phyloP scores from a whole-genome alignment of 2,329 filamentous ascomycete species.

The Aschersonia sp. region DNA sequence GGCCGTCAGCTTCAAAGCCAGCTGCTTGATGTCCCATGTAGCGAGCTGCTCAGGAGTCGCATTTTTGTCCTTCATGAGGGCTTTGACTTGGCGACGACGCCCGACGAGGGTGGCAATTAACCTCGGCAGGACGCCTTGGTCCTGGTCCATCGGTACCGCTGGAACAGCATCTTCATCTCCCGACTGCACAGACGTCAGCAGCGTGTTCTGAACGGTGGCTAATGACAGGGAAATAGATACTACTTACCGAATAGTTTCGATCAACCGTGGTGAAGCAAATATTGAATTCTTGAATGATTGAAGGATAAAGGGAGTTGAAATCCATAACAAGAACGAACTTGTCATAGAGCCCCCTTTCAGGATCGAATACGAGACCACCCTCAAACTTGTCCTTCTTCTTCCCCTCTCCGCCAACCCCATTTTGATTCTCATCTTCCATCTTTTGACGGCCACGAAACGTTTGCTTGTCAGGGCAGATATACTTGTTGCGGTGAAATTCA shows the following conservation, averaged over 20 bases:
- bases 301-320: slow-evolving; percentile 97
- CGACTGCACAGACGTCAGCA: slow-evolving; percentile 7
- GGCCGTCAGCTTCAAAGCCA: slow-evolving; percentile 90
- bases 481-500: slow-evolving; percentile 92
- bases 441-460: slow-evolving; percentile 62
- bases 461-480: slow-evolving; percentile 93
- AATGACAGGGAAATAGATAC: slow-evolving; percentile 7
- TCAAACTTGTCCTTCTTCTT: slow-evolving; percentile 99
- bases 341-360: slow-evolving; percentile 93
- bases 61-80: slow-evolving; percentile 85
- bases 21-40: slow-evolving; percentile 96
- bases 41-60: slow-evolving; percentile 77
- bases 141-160: slow-evolving; percentile 64
- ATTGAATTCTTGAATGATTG: slow-evolving; percentile 98
- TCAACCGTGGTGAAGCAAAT: slow-evolving; percentile 99
- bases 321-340: slow-evolving; percentile 99
- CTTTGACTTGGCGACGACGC: slow-evolving; percentile 83
- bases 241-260: slow-evolving; percentile 51
- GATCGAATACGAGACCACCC: slow-evolving; percentile 94
- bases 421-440: slow-evolving; percentile 52
- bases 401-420: slow-evolving; percentile 54
- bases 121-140: slow-evolving; percentile 72
- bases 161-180: slow-evolving; percentile 81
- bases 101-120: slow-evolving; percentile 87
- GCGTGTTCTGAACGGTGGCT: slow-evolving; percentile 6